These are phyloP conservation scores for Hsuehochloa calcarea DNA, from an alignment of 176 grass and related monocot species.

Conservation along the genomic window DNA sequence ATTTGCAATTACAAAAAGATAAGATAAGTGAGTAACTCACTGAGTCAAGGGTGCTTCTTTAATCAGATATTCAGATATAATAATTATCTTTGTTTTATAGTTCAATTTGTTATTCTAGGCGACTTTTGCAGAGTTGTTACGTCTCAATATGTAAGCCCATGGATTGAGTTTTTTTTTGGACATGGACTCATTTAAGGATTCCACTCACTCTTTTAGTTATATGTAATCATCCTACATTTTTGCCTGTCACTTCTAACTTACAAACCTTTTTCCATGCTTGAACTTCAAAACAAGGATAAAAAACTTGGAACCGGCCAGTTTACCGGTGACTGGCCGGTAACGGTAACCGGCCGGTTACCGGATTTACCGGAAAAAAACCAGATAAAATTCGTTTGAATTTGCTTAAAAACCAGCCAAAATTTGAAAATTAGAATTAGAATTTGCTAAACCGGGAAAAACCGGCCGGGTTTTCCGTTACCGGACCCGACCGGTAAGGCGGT, in stretches of 20 bases:
- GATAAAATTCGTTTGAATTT: too few relatives aligned
- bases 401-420: too few relatives aligned
- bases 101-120: neutral
- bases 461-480: too few relatives aligned
- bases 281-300: too few relatives aligned
- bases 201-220: neutral
- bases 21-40: neutral
- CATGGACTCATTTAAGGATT: neutral
- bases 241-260: neutral
- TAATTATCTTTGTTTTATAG: neutral
- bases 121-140: neutral
- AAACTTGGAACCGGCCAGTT: too few relatives aligned
- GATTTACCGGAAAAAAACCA: too few relatives aligned
- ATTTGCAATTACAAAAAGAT: neutral
- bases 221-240: neutral
- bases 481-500: too few relatives aligned
- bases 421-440: too few relatives aligned
- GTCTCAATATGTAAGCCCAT: conserved; percentile 9
- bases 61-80: conserved; percentile 26
- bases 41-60: conserved; percentile 6
- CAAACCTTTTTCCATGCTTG: neutral
- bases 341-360: too few relatives aligned
- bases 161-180: conserved; percentile 8
- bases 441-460: too few relatives aligned
- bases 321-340: too few relatives aligned